A percentile compares a stretch with the other conserved stretches of the same genome.
Conservation (phyloP, 495 filamentous ascomycete species). For the Tetracladium setigerum region DNA sequence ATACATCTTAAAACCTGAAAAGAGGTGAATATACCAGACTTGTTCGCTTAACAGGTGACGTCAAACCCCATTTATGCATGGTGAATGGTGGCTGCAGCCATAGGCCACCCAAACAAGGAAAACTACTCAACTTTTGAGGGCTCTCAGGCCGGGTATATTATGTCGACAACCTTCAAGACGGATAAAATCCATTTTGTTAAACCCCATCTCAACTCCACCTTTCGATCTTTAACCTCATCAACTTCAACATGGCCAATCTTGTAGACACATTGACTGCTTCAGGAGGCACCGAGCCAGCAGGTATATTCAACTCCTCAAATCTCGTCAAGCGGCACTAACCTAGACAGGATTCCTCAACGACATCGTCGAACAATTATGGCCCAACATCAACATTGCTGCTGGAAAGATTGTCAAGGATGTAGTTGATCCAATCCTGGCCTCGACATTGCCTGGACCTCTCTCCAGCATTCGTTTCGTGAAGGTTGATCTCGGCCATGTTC, state of each 20-base stretch:
- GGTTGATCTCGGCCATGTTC: conserved; percentile 30
- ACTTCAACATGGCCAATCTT: conserved; percentile 3
- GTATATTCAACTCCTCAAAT: background rate
- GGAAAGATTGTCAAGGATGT: conserved; percentile 30
- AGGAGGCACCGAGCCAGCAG: conserved; percentile 1
- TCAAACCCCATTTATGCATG: no score
- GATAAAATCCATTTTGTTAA: no score
- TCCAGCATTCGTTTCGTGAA: conserved; percentile 30
- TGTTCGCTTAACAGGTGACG: no score
- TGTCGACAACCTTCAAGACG: no score
- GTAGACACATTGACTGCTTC: conserved; percentile 8
- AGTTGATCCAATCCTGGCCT: conserved; percentile 32
- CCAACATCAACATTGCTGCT: conserved; percentile 31
- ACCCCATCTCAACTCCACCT: no score
- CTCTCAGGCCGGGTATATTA: no score
- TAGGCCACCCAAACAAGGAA: no score
- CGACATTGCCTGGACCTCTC: conserved; percentile 30
- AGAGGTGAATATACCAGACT: no score
- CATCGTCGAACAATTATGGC: conserved; percentile 35
- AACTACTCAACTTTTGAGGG: no score
- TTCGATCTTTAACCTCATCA: background rate
- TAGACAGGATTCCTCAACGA: conserved; percentile 34
- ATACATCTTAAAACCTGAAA: no score
- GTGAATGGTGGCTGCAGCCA: no score
- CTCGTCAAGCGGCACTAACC: background rate